Evolutionary conservation across 164 flowering plant species (phyloP), one percentile per base, ranked within the genome.

Genomic region (Annona cherimola): DNA sequence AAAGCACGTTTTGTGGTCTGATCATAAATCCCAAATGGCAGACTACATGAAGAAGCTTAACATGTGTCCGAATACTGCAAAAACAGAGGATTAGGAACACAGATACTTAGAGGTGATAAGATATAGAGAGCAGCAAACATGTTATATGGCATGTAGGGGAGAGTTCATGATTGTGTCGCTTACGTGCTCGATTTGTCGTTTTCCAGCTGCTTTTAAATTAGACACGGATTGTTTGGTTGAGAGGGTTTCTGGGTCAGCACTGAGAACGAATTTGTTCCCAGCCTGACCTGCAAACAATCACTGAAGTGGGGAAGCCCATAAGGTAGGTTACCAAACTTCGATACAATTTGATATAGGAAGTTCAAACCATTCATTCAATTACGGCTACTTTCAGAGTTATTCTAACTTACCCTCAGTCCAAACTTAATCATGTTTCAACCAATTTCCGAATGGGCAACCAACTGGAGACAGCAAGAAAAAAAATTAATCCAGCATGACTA

Each of bases 231-330:
- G 63, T 3, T 61, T 61, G 8, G 20, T 61, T 61, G 20, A 5
- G 35, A 50, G 9, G 57, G 57, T 50, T 11, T n/a, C 63, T 19
- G 88, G 89, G 54, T 87, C 89, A 0, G 96, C 85, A 42, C 85
- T 57, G 67, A 90, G 82, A 73, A 61, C 19, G 68, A 90, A 87
- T 55, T 74, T 69, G 50, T 89, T 89, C 12, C 90, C 96, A 5
- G 80, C 83, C 0, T 84, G 87, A 26, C 0, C 35, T 26, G 55
- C 93, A 93, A 65, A 77, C 85, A 0, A 87, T 87, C 0, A 89
- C 75, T 16, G 87, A 81, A 0, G 93, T 89, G 40, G 96, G 88
- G 5, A 85, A 79, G 1, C 96, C 96, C 87, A 90, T 82, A 1
- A 88, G 74, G 77, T 81, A 80, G 26, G 91, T 90, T 26, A 26